phyloP scores from a whole-genome alignment of 164 flowering plant genomes.

The Aristolochia fimbriata region DNA sequence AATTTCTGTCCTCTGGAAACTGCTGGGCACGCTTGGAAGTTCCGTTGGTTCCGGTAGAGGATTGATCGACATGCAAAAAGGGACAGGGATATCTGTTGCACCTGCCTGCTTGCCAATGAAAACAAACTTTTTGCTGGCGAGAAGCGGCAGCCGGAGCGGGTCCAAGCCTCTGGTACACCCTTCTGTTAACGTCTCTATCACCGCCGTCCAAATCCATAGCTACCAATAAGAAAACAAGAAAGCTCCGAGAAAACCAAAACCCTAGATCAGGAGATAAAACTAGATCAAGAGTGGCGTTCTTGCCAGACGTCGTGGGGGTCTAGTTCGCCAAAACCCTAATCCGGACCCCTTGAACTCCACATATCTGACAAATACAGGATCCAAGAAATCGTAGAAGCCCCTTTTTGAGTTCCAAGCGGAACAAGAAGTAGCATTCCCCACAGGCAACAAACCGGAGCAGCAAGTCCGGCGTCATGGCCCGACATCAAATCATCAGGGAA shows the following conservation, averaged over 20 bases:
- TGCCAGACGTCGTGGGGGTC: too few relatives aligned
- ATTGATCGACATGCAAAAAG: conserved; percentile 47
- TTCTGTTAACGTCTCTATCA: conserved; percentile 14
- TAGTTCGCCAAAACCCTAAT: too few relatives aligned
- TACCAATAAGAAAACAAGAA: conserved; percentile 2
- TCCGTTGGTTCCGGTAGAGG: conserved; percentile 18
- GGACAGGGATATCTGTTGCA: conserved; percentile 49
- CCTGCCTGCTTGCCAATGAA: conserved; percentile 60
- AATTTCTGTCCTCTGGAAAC: conserved; percentile 19
- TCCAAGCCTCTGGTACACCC: conserved; percentile 18
- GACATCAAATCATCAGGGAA: too few relatives aligned
- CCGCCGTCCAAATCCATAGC: conserved; percentile 19
- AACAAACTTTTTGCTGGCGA: conserved; percentile 47
- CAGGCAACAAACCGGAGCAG: too few relatives aligned
- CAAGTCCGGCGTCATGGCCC: too few relatives aligned
- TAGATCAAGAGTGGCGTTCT: too few relatives aligned
- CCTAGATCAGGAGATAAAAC: background rate
- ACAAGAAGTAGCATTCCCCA: too few relatives aligned
- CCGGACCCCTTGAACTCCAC: too few relatives aligned
- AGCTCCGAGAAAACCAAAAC: background rate
- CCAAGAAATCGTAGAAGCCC: too few relatives aligned
- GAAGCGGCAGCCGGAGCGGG: conserved; percentile 3
- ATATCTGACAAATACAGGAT: too few relatives aligned
- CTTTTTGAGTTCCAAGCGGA: too few relatives aligned
- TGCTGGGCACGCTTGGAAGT: conserved; percentile 24